Evolutionary conservation across 169 alveolate genomes (phyloP).

Genomic region (Miamiensis avidus): DNA sequence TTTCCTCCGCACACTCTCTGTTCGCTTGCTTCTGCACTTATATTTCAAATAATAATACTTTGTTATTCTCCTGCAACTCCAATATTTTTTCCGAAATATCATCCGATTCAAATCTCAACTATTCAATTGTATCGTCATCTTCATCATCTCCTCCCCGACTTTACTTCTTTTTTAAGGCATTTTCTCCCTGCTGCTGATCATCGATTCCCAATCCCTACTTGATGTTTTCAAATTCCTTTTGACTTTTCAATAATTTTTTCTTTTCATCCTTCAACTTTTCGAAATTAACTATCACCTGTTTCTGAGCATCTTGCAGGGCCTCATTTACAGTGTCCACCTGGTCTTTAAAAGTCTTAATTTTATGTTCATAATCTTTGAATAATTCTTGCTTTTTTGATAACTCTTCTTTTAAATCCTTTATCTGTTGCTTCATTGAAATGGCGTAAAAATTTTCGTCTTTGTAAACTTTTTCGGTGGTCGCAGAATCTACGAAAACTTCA

Average conservation of each 20-base stretch:
- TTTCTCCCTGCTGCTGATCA: not conserved
- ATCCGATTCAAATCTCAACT: not conserved
- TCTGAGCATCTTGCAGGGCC: slow-evolving; percentile 1
- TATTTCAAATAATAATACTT: slow-evolving; percentile 11
- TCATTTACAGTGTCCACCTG: slow-evolving; percentile 2
- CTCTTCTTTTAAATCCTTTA: slow-evolving; percentile 4
- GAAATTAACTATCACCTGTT: not conserved
- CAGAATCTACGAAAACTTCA: slow-evolving; percentile 15
- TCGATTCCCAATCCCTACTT: not conserved
- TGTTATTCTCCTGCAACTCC: slow-evolving; percentile 16
- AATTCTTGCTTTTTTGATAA: not conserved
- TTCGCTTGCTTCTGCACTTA: slow-evolving; percentile 5
- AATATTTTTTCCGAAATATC: not conserved
- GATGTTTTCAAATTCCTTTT: not conserved
- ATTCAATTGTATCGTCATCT: not conserved
- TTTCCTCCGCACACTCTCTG: not conserved
- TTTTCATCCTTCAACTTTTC: not conserved
- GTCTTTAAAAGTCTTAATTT: not conserved
- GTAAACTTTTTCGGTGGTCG: slow-evolving; percentile 21
- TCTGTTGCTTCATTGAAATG: slow-evolving; percentile 15
- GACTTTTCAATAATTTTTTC: not conserved
- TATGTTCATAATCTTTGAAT: slow-evolving; percentile 1
- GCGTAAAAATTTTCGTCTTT: slow-evolving; percentile 24
- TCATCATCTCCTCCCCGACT: not conserved
- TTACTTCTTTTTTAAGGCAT: not conserved